These are phyloP conservation scores for Chaetomium olivaceum DNA, from an alignment of 2,329 filamentous ascomycete genomes.

Conservation along the genomic window DNA sequence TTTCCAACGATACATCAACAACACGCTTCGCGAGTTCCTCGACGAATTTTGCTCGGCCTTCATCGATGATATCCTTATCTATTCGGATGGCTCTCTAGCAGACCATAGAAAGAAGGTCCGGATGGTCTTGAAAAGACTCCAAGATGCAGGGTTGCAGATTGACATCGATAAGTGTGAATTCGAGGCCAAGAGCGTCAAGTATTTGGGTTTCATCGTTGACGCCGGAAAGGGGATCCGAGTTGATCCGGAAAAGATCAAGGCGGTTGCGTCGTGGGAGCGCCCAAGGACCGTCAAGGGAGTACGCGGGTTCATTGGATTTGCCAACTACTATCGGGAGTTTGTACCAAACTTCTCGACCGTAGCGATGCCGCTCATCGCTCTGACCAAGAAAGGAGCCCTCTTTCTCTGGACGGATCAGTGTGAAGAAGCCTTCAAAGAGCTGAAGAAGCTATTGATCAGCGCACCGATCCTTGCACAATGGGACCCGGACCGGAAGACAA, in stretches of 20 bases:
- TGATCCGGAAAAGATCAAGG: slow-evolving; percentile 8
- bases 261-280: background rate
- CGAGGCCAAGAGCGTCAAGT: slow-evolving; percentile 7
- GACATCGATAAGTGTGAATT: slow-evolving; percentile 15
- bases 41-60: slow-evolving; percentile 23
- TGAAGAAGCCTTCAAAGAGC: slow-evolving; percentile 10
- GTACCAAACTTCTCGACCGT: slow-evolving; percentile 10
- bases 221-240: slow-evolving; percentile 1
- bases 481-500: slow-evolving; percentile 5
- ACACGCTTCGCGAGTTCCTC: background rate
- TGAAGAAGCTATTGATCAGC: slow-evolving; percentile 12
- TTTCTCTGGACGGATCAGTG: slow-evolving; percentile 8
- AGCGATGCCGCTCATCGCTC: slow-evolving; percentile 4
- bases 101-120: slow-evolving; percentile 3
- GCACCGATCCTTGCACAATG: slow-evolving; percentile 6
- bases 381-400: slow-evolving; percentile 9
- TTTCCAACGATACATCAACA: slow-evolving; percentile 24
- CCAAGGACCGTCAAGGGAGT: slow-evolving; percentile 6
- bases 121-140: background rate
- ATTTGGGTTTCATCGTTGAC: slow-evolving; percentile 6
- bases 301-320: slow-evolving; percentile 3
- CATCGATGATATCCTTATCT: slow-evolving; percentile 22
- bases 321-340: slow-evolving; percentile 13
- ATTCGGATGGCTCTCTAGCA: background rate
- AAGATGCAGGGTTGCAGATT: background rate